A percentile compares a stretch with the other conserved stretches of the same genome.
Conservation (phyloP, 2,329 filamentous ascomycete genomes). For the Colletotrichum cereale region DNA sequence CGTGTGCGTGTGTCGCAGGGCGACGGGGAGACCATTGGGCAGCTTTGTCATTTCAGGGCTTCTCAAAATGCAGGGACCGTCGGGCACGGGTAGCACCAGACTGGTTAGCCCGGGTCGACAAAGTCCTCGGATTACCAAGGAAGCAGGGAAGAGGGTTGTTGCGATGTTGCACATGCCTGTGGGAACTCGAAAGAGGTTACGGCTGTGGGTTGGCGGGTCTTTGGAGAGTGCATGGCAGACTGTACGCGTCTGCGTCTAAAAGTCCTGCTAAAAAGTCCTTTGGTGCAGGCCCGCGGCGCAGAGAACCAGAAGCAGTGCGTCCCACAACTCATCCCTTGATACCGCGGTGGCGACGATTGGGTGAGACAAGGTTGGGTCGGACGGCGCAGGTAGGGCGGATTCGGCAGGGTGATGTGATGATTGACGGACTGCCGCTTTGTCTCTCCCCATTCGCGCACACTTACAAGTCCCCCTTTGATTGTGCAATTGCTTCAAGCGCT, state of each 20-base stretch:
- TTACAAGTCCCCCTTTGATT: not conserved
- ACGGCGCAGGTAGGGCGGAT: slow-evolving; percentile 27
- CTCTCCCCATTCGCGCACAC: not conserved
- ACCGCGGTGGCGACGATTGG: slow-evolving; percentile 37
- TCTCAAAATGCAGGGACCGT: slow-evolving; percentile 28
- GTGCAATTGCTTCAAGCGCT: slow-evolving; percentile 10
- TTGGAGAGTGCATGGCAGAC: not conserved
- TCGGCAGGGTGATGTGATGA: slow-evolving; percentile 32
- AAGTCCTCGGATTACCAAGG: slow-evolving; percentile 17
- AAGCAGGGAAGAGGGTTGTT: slow-evolving; percentile 37
- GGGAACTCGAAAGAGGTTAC: not conserved
- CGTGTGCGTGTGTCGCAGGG: slow-evolving; percentile 20
- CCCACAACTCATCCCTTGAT: slow-evolving; percentile 5
- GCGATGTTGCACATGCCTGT: slow-evolving; percentile 30
- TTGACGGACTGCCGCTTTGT: slow-evolving; percentile 34
- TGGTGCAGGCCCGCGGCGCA: not conserved
- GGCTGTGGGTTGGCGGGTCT: slow-evolving; percentile 13
- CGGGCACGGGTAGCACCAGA: slow-evolving; percentile 22
- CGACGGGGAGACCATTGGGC: slow-evolving; percentile 20
- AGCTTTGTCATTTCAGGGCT: slow-evolving; percentile 32
- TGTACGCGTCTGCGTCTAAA: slow-evolving; percentile 20
- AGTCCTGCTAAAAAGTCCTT: slow-evolving; percentile 15
- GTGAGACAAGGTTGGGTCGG: slow-evolving; percentile 4
- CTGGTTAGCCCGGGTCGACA: slow-evolving; percentile 12
- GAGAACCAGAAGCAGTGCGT: slow-evolving; percentile 1